A percentile compares a stretch with the other conserved stretches of the same genome.
Evolutionary conservation across 192 early-diverging fungal genomes (phyloP).

Genomic region (Gonapodya sp.): DNA sequence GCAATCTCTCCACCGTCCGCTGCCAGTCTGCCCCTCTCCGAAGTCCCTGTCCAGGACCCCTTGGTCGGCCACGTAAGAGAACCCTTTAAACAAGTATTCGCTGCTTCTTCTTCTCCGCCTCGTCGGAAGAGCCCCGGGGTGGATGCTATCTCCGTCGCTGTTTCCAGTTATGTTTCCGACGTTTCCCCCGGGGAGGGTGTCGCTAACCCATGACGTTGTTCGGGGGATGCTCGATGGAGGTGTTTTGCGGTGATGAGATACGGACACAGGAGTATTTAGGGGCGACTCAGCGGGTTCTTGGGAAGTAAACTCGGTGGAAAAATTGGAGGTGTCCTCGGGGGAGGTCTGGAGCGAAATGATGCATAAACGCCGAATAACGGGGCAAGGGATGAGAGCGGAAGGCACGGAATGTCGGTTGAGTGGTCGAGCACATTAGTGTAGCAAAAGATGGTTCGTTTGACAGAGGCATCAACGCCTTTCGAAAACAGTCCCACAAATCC

Average conservation of each 20-base stretch:
- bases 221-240: neutral
- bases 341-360: conserved; percentile 24
- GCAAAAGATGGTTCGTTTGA: too few species aligned
- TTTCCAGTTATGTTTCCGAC: too few species aligned
- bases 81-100: neutral
- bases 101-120: neutral
- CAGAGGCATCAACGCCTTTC: too few species aligned
- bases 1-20: too few species aligned
- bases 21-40: too few species aligned
- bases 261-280: neutral
- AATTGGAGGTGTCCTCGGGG: conserved; percentile 66
- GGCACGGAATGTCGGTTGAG: too few species aligned
- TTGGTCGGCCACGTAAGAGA: neutral
- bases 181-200: too few species aligned
- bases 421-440: too few species aligned
- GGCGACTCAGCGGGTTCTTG: conserved; percentile 44
- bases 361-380: too few species aligned
- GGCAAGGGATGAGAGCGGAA: too few species aligned
- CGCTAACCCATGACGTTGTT: too few species aligned
- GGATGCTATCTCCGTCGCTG: neutral
- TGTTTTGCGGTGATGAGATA: neutral
- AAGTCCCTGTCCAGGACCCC: neutral
- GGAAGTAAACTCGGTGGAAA: conserved; percentile 64
- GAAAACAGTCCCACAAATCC: too few species aligned
- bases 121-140: neutral